Evolutionary conservation across 129 eudicot species (phyloP), one percentile per base, ranked within the genome.

Genomic region (Saposhnikovia divaricata): DNA sequence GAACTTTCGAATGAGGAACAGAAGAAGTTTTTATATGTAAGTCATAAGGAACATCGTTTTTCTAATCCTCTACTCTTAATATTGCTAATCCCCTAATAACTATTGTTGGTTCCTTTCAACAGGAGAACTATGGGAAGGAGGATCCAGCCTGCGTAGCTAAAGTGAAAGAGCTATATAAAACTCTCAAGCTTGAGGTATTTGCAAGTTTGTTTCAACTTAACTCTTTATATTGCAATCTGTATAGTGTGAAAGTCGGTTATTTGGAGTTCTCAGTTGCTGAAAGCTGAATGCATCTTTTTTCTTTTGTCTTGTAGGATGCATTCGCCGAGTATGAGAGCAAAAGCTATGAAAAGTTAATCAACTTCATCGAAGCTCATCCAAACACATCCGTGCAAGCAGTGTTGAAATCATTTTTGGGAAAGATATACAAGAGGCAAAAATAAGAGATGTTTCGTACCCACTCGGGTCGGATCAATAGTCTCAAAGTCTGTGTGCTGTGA

Each of bases 351-450:
- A 89, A 93, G 86, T 83, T 93, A 65, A 86, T 78, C 66, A 87
- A 80, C 9, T 86, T 89, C n/a, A 93, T 90, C 63, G 98, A 93
- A 83, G 86, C 87, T 72, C 96, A 87, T 87, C 91, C 96, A 5
- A 90, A 88, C 88, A 82, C 86, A 79, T 88, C 90, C 4, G 93
- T 93, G 46, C 98, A 93, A 79, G 93, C 90, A 71, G 96, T 93
- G 34, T 61, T 93, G 83, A 93, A 85, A 80, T 93, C 93, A 21
- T 93, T 93, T 90, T 83, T 93, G 82, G 96, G 88, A 31, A 93
- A 93, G 87, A 93, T 93, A 74, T 93, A 93, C 81, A 87, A 93
- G 92, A 89, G 98, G 92, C 93, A 87, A 75, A 93, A 93, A 87
- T 93, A 84, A 79, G 74, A 38, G 19, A 76, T 27, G 34, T 7